phyloP scores from a whole-genome alignment of 176 grass and related monocot genomes.

The Tuctoria greenei region DNA sequence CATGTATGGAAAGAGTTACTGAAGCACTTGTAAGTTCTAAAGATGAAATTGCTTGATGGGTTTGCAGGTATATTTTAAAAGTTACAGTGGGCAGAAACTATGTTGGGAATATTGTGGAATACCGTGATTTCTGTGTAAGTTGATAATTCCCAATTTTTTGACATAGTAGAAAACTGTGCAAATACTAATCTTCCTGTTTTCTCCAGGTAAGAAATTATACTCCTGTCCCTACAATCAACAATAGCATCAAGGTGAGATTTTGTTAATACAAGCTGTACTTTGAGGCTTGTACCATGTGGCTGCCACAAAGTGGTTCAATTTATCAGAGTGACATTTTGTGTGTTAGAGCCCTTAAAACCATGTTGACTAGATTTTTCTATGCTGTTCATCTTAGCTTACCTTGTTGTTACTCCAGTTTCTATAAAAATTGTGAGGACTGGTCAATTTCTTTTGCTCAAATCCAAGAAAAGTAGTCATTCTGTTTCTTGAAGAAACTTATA shows the following conservation, averaged over 20 bases:
- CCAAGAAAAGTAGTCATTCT: neutral
- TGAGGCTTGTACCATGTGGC: neutral
- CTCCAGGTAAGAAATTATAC: conserved; percentile 74
- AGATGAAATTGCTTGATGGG: neutral
- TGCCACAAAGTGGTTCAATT: neutral
- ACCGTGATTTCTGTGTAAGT: conserved; percentile 80
- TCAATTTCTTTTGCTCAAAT: neutral
- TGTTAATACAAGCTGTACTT: neutral
- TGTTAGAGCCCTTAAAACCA: neutral
- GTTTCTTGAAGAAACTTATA: neutral
- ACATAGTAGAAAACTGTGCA: neutral
- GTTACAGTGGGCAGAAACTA: conserved; percentile 79
- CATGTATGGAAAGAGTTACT: neutral
- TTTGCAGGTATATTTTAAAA: conserved; percentile 69
- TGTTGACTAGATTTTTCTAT: neutral
- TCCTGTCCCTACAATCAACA: conserved; percentile 85
- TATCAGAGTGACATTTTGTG: neutral
- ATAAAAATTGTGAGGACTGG: neutral
- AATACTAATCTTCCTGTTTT: neutral
- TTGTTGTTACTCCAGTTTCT: neutral
- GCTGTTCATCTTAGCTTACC: neutral
- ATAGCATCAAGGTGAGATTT: conserved; percentile 78
- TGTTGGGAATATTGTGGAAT: conserved; percentile 75
- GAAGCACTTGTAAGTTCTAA: neutral
- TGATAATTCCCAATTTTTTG: neutral